Base-by-base conservation (phyloP, 768 basidiomycete species). In the Pleurotus ostreatus region DNA sequence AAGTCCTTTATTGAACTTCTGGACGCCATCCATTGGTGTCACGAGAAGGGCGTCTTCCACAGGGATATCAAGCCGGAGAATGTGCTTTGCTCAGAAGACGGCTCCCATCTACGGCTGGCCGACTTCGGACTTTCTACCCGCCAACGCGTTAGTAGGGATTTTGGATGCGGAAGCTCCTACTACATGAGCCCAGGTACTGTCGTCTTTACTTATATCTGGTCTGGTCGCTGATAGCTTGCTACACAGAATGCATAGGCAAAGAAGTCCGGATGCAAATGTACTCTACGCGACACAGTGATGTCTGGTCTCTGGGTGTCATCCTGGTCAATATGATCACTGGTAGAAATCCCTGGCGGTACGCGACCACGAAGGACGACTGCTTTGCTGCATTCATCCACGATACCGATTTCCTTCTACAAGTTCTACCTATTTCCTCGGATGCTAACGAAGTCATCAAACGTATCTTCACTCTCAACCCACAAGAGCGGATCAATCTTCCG, bases 41-140 rank as follows among this genome's bases (percentile, higher is more conserved):
- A 94, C 63, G 67, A 73, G 41, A 74, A 76, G 41, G 81, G 84
- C 8, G 82, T 94, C 59, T 92, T 80, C 65, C 93, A 94, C 70
- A 87, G 92, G 22, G 91, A 94, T 63, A 79, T 95, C 64, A 94
- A 94, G 69, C 92, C 92, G 0, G 92, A 93, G 67, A 92, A 87
- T 66, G 77, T 92, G 23, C 71, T 94, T 38, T 84, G 82, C 64
- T 78, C 67, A 58, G 70, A 68, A 64, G 82, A 69, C 49, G 84
- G 85, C 13, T 64, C 68, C 41, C 69, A 72, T 58, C 74, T 92
- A 37, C 78, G 76, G 55, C 74, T 93, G 49, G 83, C 88, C 5
- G 92, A 94, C 69, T 94, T 93, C 76, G 92, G 92, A 13, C 73
- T 92, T 41, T 79, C 83, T 0, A 86, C 81, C 5, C 71, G 70